phyloP scores from a whole-genome alignment of 257 asterid species.

The Scutellaria galericulata region DNA sequence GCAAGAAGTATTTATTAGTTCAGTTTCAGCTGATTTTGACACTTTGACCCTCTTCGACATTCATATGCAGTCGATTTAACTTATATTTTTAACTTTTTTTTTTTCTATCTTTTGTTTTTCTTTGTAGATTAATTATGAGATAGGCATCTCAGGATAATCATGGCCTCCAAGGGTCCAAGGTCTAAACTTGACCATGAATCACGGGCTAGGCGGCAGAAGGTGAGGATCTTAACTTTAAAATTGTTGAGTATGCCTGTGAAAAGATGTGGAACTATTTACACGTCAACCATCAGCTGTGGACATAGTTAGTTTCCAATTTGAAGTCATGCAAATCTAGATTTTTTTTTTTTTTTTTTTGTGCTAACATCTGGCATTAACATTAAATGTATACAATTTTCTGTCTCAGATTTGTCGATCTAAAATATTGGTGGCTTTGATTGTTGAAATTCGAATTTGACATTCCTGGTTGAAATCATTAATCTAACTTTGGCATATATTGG shows the following conservation, averaged over 20 bases:
- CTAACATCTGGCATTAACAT: conserved; percentile 10
- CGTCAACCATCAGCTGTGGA: conserved; percentile 8
- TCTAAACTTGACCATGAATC: conserved; percentile 93
- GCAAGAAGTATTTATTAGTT: not conserved
- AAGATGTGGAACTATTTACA: conserved; percentile 13
- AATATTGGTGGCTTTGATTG: not conserved
- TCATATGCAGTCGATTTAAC: conserved; percentile 15
- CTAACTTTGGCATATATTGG: conserved; percentile 14
- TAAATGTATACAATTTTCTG: not conserved
- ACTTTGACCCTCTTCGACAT: conserved; percentile 7
- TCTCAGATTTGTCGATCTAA: not conserved
- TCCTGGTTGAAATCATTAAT: not conserved
- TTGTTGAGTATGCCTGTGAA: conserved; percentile 21
- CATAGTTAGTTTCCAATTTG: conserved; percentile 6
- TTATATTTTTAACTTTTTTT: conserved; percentile 22
- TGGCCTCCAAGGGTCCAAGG: conserved; percentile 99
- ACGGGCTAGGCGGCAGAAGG: conserved; percentile 92
- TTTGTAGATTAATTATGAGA: conserved; percentile 53
- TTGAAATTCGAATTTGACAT: conserved; percentile 17
- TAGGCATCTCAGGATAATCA: conserved; percentile 51
- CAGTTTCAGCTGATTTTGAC: not conserved
- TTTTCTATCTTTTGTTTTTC: conserved; percentile 13
- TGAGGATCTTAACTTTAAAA: conserved; percentile 37
- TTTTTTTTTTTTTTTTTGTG: not conserved
- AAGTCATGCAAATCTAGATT: conserved; percentile 6